Evolutionary conservation across 768 basidiomycete genomes (phyloP), one percentile per base, ranked within the genome.

Genomic region (Collybia sp.): DNA sequence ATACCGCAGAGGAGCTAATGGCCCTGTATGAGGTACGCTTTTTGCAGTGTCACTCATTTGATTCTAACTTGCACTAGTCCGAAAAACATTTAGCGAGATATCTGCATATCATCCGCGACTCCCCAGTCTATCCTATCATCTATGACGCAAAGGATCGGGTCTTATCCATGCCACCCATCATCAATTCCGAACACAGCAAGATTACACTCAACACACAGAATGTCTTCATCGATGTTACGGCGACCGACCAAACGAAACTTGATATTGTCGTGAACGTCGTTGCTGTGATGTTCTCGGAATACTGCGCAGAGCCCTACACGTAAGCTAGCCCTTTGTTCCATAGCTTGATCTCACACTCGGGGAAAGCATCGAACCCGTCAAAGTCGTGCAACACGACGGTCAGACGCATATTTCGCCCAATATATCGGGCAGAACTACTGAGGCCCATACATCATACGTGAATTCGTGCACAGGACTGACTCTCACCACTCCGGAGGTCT

Each of bases 231-330:
- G 96, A 99, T 65, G 82, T 94, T 25, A 98, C 96, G 8, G 94
- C 94, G 2, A 96, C 93, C 13, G 96, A 99, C 59, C 79, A 89
- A 60, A 98, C 95, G 20, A 99, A 99, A 68, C 81, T 99, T 49
- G 83, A 86, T 53, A 94, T 98, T 41, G 96, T 98, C 43, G 80
- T 93, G 40, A 96, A 94, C 63, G 94, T 98, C 50, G 81, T 99
- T 11, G 73, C 87, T 2, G 86, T 90, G n/a, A 95, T 98, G 94
- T 99, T 99, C 68, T 86, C 95, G 2, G 94, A 98, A 66, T 96
- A 99, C 61, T 93, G 90, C 62, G 79, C 80, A 50, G 82, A 90
- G 35, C 90, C 93, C 3, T 97, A 85, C 79, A 84, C 89, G 94
- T 98, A 65, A 53, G 91, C 66, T 6, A 15, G 25, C 15, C n/a